These are phyloP conservation scores for Vicia villosa DNA, from an alignment of 306 rosid genomes.

Conservation along the genomic window DNA sequence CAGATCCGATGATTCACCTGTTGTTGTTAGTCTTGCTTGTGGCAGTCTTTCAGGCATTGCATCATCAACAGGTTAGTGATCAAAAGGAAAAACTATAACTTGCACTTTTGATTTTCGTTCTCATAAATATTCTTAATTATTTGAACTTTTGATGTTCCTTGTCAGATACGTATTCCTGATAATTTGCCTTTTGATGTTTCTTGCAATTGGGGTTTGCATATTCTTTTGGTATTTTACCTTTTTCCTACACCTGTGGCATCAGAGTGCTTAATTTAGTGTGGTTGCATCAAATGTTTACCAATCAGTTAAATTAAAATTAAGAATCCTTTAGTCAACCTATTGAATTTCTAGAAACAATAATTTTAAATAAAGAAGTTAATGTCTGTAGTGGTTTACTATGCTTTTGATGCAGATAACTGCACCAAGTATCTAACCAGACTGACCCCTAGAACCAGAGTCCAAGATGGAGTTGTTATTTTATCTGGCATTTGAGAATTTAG, in stretches of 20 bases:
- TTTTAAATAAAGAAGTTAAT: slow-evolving; percentile 59
- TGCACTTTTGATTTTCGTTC: slow-evolving; percentile 26
- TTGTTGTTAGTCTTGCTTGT: slow-evolving; percentile 76
- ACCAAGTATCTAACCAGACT: slow-evolving; percentile 89
- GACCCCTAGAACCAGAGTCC: slow-evolving; percentile 86
- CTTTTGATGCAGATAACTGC: slow-evolving; percentile 98
- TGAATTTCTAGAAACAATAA: slow-evolving; percentile 44
- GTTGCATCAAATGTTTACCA: slow-evolving; percentile 32
- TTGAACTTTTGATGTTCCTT: slow-evolving; percentile 38
- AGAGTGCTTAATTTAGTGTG: slow-evolving; percentile 25
- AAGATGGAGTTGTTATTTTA: slow-evolving; percentile 69
- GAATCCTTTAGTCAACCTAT: slow-evolving; percentile 44
- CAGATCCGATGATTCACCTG: slow-evolving; percentile 82
- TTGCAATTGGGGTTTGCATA: slow-evolving; percentile 36
- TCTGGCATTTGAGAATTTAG: slow-evolving; percentile 74
- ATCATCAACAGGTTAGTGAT: slow-evolving; percentile 94
- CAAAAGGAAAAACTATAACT: slow-evolving; percentile 29
- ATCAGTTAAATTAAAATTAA: slow-evolving; percentile 36
- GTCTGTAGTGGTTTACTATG: slow-evolving; percentile 71
- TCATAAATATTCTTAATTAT: slow-evolving; percentile 21
- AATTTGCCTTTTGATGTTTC: slow-evolving; percentile 29
- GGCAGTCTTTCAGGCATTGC: slow-evolving; percentile 98
- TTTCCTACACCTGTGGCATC: slow-evolving; percentile 32
- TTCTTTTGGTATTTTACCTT: slow-evolving; percentile 35
- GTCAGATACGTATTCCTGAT: slow-evolving; percentile 30